Evolutionary conservation across 352 stramenopile genomes (phyloP).

Genomic region (Phytophthora tentaculata): DNA sequence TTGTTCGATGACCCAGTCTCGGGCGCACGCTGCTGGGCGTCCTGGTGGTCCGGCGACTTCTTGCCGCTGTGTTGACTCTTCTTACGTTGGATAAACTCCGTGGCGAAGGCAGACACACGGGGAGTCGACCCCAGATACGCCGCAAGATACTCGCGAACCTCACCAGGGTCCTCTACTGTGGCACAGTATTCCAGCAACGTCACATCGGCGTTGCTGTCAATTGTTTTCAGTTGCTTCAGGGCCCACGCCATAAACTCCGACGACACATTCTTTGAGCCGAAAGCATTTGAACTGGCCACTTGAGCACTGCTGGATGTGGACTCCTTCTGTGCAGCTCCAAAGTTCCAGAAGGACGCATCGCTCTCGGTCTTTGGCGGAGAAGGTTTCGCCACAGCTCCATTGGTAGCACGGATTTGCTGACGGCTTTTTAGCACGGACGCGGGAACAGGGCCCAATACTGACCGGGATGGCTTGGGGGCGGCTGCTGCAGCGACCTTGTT

Average conservation of each 20-base stretch:
- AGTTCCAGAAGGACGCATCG: constrained; percentile 89
- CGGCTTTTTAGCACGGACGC: constrained; percentile 83
- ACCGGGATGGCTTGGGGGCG: constrained; percentile 57
- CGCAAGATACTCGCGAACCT: constrained; percentile 96
- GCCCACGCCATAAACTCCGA: constrained; percentile 86
- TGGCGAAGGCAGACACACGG: constrained; percentile 97
- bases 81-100: constrained; percentile 96
- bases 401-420: constrained; percentile 56
- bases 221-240: constrained; percentile 79
- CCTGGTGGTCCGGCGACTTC: constrained; percentile 37
- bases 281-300: constrained; percentile 45
- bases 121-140: constrained; percentile 96
- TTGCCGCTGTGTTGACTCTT: constrained; percentile 63
- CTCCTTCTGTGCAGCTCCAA: constrained; percentile 57
- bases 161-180: constrained; percentile 92
- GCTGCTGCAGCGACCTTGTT: constrained; percentile 53
- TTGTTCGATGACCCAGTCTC: constrained; percentile 60
- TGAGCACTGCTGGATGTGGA: constrained; percentile 15
- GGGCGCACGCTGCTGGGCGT: constrained; percentile 28
- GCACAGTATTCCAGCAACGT: constrained; percentile 95
- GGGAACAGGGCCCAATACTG: constrained; percentile 73
- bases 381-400: constrained; percentile 34
- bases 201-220: constrained; percentile 77
- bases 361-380: constrained; percentile 56
- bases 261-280: constrained; percentile 54